Conservation (phyloP, 1,284 basidiomycete species). For the Flammula alnicola region DNA sequence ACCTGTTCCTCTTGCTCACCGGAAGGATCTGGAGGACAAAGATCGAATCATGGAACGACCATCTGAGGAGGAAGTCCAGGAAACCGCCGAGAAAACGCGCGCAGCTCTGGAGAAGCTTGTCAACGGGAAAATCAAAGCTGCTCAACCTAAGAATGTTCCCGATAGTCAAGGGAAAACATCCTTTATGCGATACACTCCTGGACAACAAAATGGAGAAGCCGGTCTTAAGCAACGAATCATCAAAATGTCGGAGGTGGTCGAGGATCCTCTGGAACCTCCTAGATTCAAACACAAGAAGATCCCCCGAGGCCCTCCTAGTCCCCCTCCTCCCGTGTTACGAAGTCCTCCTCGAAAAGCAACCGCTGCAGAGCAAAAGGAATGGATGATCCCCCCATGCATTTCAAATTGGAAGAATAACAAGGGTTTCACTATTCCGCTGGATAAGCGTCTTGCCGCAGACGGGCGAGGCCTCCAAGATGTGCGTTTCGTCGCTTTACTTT, state of each 20-base stretch:
- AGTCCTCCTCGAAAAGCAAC: conserved; percentile 97
- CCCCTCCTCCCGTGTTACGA: conserved; percentile 95
- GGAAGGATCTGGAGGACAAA: conserved; percentile 84
- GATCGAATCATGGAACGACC: conserved; percentile 87
- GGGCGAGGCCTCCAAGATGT: conserved; percentile 98
- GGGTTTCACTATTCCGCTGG: conserved; percentile 98
- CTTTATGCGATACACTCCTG: conserved; percentile 97
- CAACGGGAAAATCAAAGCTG: conserved; percentile 95
- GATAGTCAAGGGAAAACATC: conserved; percentile 79
- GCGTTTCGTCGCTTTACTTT: conserved; percentile 37
- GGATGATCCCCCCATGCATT: conserved; percentile 99
- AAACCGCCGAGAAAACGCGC: conserved; percentile 89
- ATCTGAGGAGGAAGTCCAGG: conserved; percentile 87
- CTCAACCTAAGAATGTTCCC: conserved; percentile 89
- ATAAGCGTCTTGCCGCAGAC: conserved; percentile 98
- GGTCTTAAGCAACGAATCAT: conserved; percentile 94
- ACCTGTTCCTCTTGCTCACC: conserved; percentile 93
- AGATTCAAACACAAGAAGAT: conserved; percentile 99
- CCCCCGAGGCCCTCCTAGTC: conserved; percentile 92
- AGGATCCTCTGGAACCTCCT: conserved; percentile 97
- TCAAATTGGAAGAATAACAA: conserved; percentile 99
- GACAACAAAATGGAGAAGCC: conserved; percentile 74
- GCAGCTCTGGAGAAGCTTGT: conserved; percentile 93
- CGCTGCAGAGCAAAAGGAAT: conserved; percentile 97
- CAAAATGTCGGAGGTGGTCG: conserved; percentile 97